Percentiles rank a stretch among this genome's conserved stretches.
phyloP scores from a whole-genome alignment of 2,329 filamentous ascomycete species.

The Arthrobotrys conoides region DNA sequence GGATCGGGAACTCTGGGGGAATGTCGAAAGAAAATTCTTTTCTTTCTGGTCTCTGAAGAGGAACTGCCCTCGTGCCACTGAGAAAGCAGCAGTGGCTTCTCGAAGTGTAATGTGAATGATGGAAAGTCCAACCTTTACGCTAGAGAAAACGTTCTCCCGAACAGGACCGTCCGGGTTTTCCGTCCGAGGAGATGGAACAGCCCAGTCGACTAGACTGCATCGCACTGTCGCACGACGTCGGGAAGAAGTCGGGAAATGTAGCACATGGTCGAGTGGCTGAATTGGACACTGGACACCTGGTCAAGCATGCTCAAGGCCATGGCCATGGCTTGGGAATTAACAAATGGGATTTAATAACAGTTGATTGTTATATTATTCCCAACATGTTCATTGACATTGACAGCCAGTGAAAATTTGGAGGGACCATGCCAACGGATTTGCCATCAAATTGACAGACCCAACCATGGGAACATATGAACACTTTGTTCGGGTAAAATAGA shows the following conservation, averaged over 20 bases:
- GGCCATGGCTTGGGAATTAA: slow-evolving; percentile 8
- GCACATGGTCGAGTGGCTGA: slow-evolving; percentile 17
- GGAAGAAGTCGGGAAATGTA: slow-evolving; percentile 18
- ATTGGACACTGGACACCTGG: slow-evolving; percentile 8
- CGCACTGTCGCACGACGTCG: slow-evolving; percentile 22
- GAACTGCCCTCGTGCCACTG: slow-evolving; percentile 41
- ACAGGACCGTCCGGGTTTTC: slow-evolving; percentile 37
- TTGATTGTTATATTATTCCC: slow-evolving; percentile 24
- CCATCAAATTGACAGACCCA: slow-evolving; percentile 12
- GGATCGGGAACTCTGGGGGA: slow-evolving; percentile 29
- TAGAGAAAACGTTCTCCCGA: slow-evolving; percentile 10
- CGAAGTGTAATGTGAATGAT: slow-evolving; percentile 23
- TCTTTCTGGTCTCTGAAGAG: slow-evolving; percentile 9
- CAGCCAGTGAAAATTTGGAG: slow-evolving; percentile 1
- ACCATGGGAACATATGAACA: slow-evolving; percentile 14
- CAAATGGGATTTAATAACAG: slow-evolving; percentile 42
- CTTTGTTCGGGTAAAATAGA: slow-evolving; percentile 40
- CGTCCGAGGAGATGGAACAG: slow-evolving; percentile 39
- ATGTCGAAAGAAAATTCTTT: slow-evolving; percentile 50
- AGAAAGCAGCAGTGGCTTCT: slow-evolving; percentile 40
- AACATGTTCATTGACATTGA: slow-evolving; percentile 9
- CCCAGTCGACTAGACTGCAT: neutral
- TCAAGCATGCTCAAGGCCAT: neutral
- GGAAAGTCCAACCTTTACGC: slow-evolving; percentile 37
- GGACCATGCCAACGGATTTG: slow-evolving; percentile 40